Evolutionary conservation across 164 flowering plant species (phyloP).

Genomic region (Protea cynaroides): DNA sequence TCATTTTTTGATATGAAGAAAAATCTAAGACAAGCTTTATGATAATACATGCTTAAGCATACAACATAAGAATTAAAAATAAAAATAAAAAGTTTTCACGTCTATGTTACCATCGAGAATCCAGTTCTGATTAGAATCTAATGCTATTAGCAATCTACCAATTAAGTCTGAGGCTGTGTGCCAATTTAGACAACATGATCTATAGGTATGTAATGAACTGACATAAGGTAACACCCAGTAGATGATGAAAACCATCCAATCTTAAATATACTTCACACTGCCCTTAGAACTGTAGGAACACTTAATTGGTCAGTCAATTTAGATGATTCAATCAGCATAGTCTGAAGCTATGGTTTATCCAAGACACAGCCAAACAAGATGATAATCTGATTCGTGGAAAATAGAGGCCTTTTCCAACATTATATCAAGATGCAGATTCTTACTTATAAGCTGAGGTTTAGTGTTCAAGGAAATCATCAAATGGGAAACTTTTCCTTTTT

Average conservation of each 20-base stretch:
- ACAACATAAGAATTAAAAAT: background rate
- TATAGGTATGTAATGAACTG: background rate
- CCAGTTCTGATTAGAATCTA: background rate
- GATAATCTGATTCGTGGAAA: background rate
- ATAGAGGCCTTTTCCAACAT: background rate
- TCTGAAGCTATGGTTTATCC: background rate
- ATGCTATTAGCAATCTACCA: background rate
- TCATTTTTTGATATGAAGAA: background rate
- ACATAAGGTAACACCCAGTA: background rate
- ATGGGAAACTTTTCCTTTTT: too few relatives aligned
- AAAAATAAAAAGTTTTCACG: too few relatives aligned
- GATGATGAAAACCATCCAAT: background rate
- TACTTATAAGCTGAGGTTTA: too few relatives aligned
- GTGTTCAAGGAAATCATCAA: too few relatives aligned
- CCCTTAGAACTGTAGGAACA: background rate
- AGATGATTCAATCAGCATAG: background rate
- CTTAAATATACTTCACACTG: background rate
- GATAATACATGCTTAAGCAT: background rate
- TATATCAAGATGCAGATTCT: too few relatives aligned
- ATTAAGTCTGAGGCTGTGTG: background rate
- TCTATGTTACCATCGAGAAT: too few relatives aligned
- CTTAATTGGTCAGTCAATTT: background rate
- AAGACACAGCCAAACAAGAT: background rate
- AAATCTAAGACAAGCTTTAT: background rate
- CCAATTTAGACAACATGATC: background rate